Evolutionary conservation across 192 early-diverging fungal genomes (phyloP).

Genomic region (Coemansia guatemalensis): DNA sequence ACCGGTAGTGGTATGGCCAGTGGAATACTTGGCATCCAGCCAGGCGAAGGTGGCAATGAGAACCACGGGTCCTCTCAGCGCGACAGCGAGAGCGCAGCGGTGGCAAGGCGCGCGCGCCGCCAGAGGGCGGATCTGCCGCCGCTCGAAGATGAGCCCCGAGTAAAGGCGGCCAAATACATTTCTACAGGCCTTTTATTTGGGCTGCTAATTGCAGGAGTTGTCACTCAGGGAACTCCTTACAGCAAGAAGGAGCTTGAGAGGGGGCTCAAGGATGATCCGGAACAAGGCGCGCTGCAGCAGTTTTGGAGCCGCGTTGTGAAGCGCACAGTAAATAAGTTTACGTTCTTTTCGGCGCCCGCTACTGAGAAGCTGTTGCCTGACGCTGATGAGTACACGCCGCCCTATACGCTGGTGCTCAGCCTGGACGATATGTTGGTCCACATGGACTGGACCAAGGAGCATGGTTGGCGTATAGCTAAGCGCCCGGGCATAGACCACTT

Average conservation of each 20-base stretch:
- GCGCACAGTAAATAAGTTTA: slow-evolving; percentile 22
- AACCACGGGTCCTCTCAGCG: slow-evolving; percentile 11
- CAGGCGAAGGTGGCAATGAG: slow-evolving; percentile 5
- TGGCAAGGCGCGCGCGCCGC: slow-evolving; percentile 50
- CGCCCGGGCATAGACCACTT: slow-evolving; percentile 97
- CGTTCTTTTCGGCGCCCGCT: slow-evolving; percentile 64
- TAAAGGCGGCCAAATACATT: slow-evolving; percentile 50
- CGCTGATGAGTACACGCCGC: slow-evolving; percentile 80
- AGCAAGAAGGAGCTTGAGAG: slow-evolving; percentile 27
- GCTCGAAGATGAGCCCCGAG: slow-evolving; percentile 47
- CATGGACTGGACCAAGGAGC: slow-evolving; percentile 91
- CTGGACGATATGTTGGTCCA: slow-evolving; percentile 92
- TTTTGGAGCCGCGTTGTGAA: slow-evolving; percentile 36
- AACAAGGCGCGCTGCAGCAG: slow-evolving; percentile 36
- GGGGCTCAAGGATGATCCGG: slow-evolving; percentile 46
- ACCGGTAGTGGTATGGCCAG: slow-evolving; percentile 47
- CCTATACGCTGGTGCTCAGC: slow-evolving; percentile 93
- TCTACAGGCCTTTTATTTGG: slow-evolving; percentile 46
- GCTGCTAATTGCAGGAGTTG: slow-evolving; percentile 39
- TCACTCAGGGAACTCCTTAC: slow-evolving; percentile 50
- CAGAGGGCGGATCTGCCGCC: slow-evolving; percentile 55
- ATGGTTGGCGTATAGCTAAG: slow-evolving; percentile 96
- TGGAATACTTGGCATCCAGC: slow-evolving; percentile 33
- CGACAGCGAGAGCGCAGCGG: slow-evolving; percentile 41
- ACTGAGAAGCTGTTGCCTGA: slow-evolving; percentile 92